These are phyloP conservation scores for Maudiozyma humilis DNA, from an alignment of 1,139 yeast species.

Conservation along the genomic window DNA sequence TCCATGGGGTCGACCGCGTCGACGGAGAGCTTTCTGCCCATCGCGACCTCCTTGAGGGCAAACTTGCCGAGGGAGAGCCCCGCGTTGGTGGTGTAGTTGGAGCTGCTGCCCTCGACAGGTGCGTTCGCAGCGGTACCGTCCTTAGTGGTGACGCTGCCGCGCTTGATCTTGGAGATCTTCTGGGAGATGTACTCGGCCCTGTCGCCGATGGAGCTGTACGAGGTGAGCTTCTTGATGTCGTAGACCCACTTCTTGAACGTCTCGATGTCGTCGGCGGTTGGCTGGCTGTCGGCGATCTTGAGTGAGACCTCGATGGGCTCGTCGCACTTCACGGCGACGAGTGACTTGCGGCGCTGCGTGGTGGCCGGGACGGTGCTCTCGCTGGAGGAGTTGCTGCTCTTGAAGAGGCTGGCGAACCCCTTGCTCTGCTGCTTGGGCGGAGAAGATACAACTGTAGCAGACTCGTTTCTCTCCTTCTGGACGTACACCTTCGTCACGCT, in stretches of 20 bases:
- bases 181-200: constrained; percentile 9
- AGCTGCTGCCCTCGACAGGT: too few relatives aligned
- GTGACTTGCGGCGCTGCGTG: neutral
- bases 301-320: constrained; percentile 4
- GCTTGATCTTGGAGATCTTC: constrained; percentile 1
- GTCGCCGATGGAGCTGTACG: constrained; percentile 6
- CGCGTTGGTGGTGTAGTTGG: too few relatives aligned
- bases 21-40: neutral
- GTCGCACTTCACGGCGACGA: neutral
- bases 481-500: constrained; percentile 16
- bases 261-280: constrained; percentile 7
- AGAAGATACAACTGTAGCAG: neutral
- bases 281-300: neutral
- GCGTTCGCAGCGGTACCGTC: too few relatives aligned
- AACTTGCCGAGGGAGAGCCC: neutral
- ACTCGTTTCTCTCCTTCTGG: constrained; percentile 3
- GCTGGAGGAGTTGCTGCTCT: neutral
- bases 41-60: neutral
- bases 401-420: neutral
- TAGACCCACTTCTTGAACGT: constrained; percentile 11
- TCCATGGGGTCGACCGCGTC: neutral
- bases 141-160: neutral
- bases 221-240: constrained; percentile 13
- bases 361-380: neutral
- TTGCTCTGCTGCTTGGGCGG: neutral